Conservation (phyloP, 805 yeast genomes). For the Wickerhamomyces tratensis region DNA sequence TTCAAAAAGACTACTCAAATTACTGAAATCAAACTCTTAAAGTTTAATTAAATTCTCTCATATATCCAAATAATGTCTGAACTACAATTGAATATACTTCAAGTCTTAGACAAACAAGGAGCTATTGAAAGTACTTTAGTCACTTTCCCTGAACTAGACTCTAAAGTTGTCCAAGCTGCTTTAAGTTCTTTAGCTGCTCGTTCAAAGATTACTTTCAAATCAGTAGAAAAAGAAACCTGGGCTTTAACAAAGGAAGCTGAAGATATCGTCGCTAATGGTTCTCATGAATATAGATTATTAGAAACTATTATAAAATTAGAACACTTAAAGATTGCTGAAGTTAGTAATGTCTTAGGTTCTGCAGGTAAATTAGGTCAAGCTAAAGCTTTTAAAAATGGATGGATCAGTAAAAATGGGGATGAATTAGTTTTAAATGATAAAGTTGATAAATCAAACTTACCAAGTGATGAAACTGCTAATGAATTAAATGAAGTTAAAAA, state of each 20-base stretch:
- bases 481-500: conserved; percentile 48
- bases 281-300: conserved; percentile 81
- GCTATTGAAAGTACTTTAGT: conserved; percentile 61
- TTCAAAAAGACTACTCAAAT: too few species aligned
- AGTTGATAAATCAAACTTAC: conserved; percentile 35
- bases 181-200: conserved; percentile 80
- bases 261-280: conserved; percentile 70
- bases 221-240: conserved; percentile 71
- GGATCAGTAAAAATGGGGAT: conserved; percentile 88
- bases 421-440: conserved; percentile 50
- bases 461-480: conserved; percentile 58
- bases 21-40: too few species aligned
- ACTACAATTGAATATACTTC: conserved; percentile 51
- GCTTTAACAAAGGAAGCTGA: conserved; percentile 71
- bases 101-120: conserved; percentile 52
- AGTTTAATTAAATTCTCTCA: too few species aligned
- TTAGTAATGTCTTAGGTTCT: conserved; percentile 60
- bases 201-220: conserved; percentile 64
- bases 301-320: conserved; percentile 69
- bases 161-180: conserved; percentile 69
- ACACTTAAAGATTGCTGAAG: conserved; percentile 76
- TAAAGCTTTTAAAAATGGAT: conserved; percentile 93
- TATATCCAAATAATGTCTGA: conserved; percentile 42
- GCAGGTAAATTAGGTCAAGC: conserved; percentile 93
- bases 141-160: conserved; percentile 54